Percentiles rank a stretch among this genome's conserved stretches.
These are phyloP conservation scores for Stropharia rugosoannulata DNA, from an alignment of 768 basidiomycete species.

Conservation along the genomic window DNA sequence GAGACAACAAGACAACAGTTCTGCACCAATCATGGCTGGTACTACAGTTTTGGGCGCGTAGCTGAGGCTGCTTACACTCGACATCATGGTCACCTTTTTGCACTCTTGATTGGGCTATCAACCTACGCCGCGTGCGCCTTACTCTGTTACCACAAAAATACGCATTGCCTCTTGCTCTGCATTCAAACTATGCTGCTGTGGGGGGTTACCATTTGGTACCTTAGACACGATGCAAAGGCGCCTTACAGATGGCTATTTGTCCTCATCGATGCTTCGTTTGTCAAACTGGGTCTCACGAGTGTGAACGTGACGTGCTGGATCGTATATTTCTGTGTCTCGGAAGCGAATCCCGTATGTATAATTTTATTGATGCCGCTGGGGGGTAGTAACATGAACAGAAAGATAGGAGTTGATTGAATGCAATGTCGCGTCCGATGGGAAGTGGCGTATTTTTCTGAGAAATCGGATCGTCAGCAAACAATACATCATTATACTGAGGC, in stretches of 20 bases:
- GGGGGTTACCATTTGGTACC: not conserved
- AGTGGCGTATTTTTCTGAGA: not conserved
- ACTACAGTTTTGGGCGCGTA: not conserved
- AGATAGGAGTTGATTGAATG: slow-evolving; percentile 1
- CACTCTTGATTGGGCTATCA: slow-evolving; percentile 38
- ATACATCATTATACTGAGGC: too few relatives aligned
- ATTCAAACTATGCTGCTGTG: slow-evolving; percentile 1
- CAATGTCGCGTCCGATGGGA: not conserved
- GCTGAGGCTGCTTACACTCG: not conserved
- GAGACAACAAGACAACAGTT: not conserved
- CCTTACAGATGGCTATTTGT: slow-evolving; percentile 6
- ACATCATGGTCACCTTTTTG: slow-evolving; percentile 8
- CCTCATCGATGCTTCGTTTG: slow-evolving; percentile 5
- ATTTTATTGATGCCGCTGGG: slow-evolving; percentile 3
- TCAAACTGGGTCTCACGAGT: slow-evolving; percentile 1
- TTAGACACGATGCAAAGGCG: not conserved
- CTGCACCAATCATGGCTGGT: not conserved
- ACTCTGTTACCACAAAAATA: slow-evolving; percentile 5
- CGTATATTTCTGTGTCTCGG: slow-evolving; percentile 4
- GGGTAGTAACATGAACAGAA: slow-evolving; percentile 3
- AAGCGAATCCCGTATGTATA: not conserved
- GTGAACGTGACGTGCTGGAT: not conserved
- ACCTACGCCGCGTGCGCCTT: slow-evolving; percentile 22
- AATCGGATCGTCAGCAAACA: not conserved
- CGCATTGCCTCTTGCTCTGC: not conserved